phyloP scores from a whole-genome alignment of 305 asterid species.

The Fraxinus floribunda region DNA sequence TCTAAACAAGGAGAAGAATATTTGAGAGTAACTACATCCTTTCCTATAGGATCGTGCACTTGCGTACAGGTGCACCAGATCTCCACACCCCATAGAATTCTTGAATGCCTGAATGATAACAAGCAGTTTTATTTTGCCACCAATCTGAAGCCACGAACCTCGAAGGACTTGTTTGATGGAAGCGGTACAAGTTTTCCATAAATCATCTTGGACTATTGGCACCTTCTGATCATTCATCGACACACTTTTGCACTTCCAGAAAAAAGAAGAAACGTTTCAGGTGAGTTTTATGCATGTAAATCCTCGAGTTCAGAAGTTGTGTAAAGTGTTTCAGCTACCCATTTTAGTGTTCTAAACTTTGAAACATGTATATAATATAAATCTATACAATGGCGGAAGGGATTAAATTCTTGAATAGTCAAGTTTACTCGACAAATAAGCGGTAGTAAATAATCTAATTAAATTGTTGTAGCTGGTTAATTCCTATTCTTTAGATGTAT shows the following conservation, averaged over 20 bases:
- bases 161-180: conserved; percentile 3
- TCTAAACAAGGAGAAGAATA: neutral
- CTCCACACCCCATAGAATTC: conserved; percentile 23
- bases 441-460: neutral
- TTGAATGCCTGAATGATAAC: neutral
- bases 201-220: neutral
- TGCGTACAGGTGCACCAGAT: neutral
- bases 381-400: neutral
- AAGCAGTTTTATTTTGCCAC: conserved; percentile 5
- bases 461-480: neutral
- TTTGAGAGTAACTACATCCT: neutral
- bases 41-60: neutral
- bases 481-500: neutral
- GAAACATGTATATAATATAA: neutral
- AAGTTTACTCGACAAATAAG: neutral
- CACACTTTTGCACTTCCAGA: neutral
- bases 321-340: neutral
- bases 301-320: neutral
- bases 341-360: neutral
- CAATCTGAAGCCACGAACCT: neutral
- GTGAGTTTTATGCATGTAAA: neutral
- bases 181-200: neutral
- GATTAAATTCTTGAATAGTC: neutral
- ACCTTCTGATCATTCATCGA: neutral
- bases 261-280: neutral